Conservation (phyloP, 2,329 filamentous ascomycete species). For the Fusarium pseudonygamai region DNA sequence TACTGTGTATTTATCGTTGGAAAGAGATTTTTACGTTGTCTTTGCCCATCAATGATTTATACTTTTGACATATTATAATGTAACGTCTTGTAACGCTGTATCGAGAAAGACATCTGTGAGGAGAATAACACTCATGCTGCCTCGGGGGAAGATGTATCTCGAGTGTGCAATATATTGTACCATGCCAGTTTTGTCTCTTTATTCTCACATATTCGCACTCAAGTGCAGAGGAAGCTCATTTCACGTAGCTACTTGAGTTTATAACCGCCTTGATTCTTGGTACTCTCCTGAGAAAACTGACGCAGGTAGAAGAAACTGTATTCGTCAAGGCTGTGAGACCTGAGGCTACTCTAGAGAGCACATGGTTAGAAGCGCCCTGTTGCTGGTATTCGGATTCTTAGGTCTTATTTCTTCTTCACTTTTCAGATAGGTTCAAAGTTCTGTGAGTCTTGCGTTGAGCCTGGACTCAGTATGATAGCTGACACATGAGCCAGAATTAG, state of each 20-base stretch:
- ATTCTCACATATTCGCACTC: neutral
- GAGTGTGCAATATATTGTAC: neutral
- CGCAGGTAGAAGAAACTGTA: neutral
- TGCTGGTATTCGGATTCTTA: neutral
- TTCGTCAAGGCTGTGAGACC: neutral
- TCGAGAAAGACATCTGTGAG: neutral
- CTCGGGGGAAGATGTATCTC: neutral
- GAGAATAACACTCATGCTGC: neutral
- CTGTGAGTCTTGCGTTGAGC: neutral
- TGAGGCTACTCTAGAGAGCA: neutral
- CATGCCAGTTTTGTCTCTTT: neutral
- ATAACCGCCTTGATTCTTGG: neutral
- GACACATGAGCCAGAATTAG: neutral
- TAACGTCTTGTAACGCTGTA: neutral
- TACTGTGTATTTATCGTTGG: conserved; percentile 12
- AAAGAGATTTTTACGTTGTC: conserved; percentile 1
- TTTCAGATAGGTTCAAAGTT: neutral
- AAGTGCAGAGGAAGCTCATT: neutral
- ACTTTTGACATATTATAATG: neutral
- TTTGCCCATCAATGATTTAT: neutral
- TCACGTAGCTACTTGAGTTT: neutral
- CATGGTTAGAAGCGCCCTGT: neutral
- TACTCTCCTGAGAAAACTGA: neutral
- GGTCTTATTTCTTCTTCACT: neutral
- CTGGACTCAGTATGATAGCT: neutral